Conservation (phyloP, 2,329 filamentous ascomycete genomes). For the Xylariaceae sp. region DNA sequence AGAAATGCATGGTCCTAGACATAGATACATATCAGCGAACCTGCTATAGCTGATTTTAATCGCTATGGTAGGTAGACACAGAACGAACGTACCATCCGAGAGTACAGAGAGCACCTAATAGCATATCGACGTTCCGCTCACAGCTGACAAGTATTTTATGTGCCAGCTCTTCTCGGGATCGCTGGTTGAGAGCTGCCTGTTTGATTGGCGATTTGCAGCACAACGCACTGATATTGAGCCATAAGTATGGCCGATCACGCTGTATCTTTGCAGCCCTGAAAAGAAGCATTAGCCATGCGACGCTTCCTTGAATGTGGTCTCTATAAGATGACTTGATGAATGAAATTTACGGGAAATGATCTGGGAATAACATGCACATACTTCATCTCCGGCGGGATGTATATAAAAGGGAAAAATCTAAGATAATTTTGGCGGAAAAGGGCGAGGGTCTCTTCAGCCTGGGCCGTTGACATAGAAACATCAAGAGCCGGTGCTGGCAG, state of each 20-base stretch:
- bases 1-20: constrained; percentile 43
- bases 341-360: background rate
- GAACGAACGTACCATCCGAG: constrained; percentile 51
- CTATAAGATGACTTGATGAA: background rate
- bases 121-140: constrained; percentile 59
- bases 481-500: constrained; percentile 19
- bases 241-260: constrained; percentile 51
- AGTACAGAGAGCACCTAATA: constrained; percentile 56
- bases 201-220: constrained; percentile 50
- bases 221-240: constrained; percentile 56
- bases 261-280: constrained; percentile 34
- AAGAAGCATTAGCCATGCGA: constrained; percentile 19
- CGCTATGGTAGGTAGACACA: background rate
- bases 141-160: constrained; percentile 54
- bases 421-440: constrained; percentile 37
- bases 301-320: background rate
- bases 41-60: background rate
- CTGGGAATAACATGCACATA: constrained; percentile 10
- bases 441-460: constrained; percentile 37
- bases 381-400: constrained; percentile 34
- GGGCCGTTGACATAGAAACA: constrained; percentile 26
- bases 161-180: constrained; percentile 52
- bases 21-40: background rate
- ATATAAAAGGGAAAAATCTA: constrained; percentile 39
- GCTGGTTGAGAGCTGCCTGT: constrained; percentile 49